Conservation (phyloP, 306 rosid species). For the Sicyos edulis region DNA sequence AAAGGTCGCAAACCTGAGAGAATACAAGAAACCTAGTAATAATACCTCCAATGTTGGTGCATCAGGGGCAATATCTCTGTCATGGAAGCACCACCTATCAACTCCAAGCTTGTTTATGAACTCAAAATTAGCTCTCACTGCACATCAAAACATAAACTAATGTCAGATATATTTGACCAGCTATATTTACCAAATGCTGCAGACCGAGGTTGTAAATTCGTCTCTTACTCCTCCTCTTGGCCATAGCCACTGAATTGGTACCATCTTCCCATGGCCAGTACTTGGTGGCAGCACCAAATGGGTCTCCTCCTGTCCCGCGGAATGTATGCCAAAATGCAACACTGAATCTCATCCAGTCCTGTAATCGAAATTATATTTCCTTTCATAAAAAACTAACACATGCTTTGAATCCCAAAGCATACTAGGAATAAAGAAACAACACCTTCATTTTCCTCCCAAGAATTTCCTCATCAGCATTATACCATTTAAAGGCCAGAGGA, state of each 20-base stretch:
- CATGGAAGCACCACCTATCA: slow-evolving; percentile 88
- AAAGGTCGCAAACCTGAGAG: not conserved
- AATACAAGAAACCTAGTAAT: slow-evolving; percentile 6
- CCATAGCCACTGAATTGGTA: slow-evolving; percentile 81
- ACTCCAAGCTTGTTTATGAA: slow-evolving; percentile 85
- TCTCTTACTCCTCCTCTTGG: slow-evolving; percentile 83
- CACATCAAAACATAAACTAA: slow-evolving; percentile 19
- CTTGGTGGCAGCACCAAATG: slow-evolving; percentile 85
- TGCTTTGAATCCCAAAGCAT: not conserved
- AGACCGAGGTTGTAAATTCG: not conserved
- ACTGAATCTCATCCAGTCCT: slow-evolving; percentile 98
- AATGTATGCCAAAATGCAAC: slow-evolving; percentile 99
- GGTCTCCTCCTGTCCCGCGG: slow-evolving; percentile 88
- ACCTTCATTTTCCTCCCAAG: slow-evolving; percentile 99
- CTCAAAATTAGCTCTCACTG: slow-evolving; percentile 94
- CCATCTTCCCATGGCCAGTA: slow-evolving; percentile 98
- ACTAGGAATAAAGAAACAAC: slow-evolving; percentile 8
- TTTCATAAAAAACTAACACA: slow-evolving; percentile 23
- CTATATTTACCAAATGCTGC: not conserved
- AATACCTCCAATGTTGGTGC: slow-evolving; percentile 61
- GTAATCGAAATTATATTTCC: slow-evolving; percentile 3
- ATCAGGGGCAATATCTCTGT: slow-evolving; percentile 90
- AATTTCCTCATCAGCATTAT: slow-evolving; percentile 72
- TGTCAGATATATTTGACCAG: slow-evolving; percentile 1
- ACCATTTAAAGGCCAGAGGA: slow-evolving; percentile 74